Base-by-base conservation (phyloP, 345 rosid species). In the Hibiscus syriacus region DNA sequence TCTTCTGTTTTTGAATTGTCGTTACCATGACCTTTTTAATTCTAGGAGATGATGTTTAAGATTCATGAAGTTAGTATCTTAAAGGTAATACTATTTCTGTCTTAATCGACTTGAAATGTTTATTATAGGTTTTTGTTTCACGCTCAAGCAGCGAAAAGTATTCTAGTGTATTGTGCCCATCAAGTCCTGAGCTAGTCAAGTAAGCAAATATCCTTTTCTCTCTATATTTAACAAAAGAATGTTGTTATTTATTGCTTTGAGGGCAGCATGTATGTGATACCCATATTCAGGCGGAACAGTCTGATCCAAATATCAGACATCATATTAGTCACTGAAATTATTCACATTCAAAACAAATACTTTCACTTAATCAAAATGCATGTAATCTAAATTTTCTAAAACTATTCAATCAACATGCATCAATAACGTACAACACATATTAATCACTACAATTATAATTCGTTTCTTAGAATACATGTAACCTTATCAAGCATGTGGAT, bases 121-220 rank as follows among this genome's bases (percentile, higher is more conserved):
- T 29, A 59, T 6, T 77, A 73, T 80, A 94, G 99, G 90, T 78
- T 49, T 89, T 91, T 71, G 86, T 89, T 80, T 83, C 96, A 27
- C 92, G 99, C 43, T 80, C 92, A 19, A 79, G 77, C 20, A 87
- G 87, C 27, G 55, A 85, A 69, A 87, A 85, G 72, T 81, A 85
- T 77, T 87, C 98, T 11, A 86, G 85, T n/a, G 99, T 94, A 30
- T 74, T 94, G 41, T 89, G 95, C 70, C 82, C 90, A 26, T 75
- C 73, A 70, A 79, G 66, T 66, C 82, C 81, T 49, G 87, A 83
- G 45, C 66, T 53, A 68, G 74, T 70, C 34, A 79, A 81, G 99
- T 94, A 82, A 82, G 86, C 72, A 54, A 53, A 45, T 46, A 17
- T 43, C 32, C 29, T 73, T 27, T 64, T 59, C 0, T 32, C 43